phyloP scores from a whole-genome alignment of 139 green algal genomes.

The Asterochloris erici region DNA sequence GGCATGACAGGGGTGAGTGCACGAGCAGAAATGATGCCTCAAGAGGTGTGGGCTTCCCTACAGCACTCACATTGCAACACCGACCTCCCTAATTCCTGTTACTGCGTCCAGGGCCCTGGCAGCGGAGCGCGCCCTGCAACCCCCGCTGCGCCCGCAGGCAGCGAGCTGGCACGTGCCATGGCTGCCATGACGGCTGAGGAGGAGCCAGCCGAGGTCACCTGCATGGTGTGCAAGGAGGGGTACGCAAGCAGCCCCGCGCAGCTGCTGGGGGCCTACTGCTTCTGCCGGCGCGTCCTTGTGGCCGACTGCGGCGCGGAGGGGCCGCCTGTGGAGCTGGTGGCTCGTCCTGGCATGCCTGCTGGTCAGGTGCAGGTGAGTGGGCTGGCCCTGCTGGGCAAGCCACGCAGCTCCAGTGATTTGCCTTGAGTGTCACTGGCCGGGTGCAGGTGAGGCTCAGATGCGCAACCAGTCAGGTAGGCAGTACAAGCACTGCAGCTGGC shows the following conservation, averaged over 20 bases:
- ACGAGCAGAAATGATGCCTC: background rate
- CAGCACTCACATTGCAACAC: background rate
- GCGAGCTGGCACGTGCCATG: slow-evolving; percentile 28
- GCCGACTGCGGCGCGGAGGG: too few species aligned
- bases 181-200: slow-evolving; percentile 39
- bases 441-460: too few species aligned
- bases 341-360: too few species aligned
- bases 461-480: too few species aligned
- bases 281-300: slow-evolving; percentile 23
- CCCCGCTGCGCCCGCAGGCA: slow-evolving; percentile 16
- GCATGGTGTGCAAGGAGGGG: slow-evolving; percentile 59
- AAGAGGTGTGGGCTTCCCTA: background rate
- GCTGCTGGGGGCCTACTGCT: slow-evolving; percentile 55
- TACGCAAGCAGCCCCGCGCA: slow-evolving; percentile 43
- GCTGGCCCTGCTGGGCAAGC: too few species aligned
- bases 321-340: too few species aligned
- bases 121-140: background rate
- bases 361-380: too few species aligned
- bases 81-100: background rate
- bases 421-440: too few species aligned
- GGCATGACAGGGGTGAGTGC: slow-evolving; percentile 27
- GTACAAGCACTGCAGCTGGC: too few species aligned
- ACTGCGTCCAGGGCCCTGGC: background rate
- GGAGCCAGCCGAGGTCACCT: slow-evolving; percentile 30
- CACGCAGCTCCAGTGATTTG: too few species aligned